A percentile compares a stretch with the other conserved stretches of the same genome.
These are phyloP conservation scores for Xylaria sp. DNA, from an alignment of 2,329 filamentous ascomycete species.

Conservation along the genomic window DNA sequence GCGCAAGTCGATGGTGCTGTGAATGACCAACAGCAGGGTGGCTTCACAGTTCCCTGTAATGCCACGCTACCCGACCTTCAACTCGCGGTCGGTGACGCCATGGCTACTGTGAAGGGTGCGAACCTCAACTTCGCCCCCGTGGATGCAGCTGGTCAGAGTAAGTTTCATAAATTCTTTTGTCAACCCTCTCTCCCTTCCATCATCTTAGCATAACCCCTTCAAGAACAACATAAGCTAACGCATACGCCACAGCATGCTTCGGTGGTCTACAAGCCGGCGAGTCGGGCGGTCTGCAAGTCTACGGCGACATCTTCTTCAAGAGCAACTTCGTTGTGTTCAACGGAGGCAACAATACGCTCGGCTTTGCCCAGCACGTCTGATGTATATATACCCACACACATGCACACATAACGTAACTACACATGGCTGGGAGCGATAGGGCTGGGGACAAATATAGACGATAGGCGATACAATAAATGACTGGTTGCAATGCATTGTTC, in stretches of 20 bases:
- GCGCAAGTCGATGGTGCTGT: conserved; percentile 57
- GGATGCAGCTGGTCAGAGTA: conserved; percentile 58
- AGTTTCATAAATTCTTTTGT: conserved; percentile 46
- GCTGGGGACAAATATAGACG: neutral
- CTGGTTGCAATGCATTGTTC: neutral
- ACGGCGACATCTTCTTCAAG: conserved; percentile 71
- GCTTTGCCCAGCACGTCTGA: conserved; percentile 66
- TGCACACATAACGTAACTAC: neutral
- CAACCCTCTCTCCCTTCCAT: too few species aligned
- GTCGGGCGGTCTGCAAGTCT: conserved; percentile 67
- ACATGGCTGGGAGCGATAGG: neutral
- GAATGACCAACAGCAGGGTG: conserved; percentile 55
- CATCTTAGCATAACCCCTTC: neutral
- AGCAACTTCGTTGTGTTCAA: conserved; percentile 69
- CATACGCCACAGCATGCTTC: conserved; percentile 64
- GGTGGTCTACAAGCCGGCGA: conserved; percentile 72
- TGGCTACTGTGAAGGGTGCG: conserved; percentile 65
- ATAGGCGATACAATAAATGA: neutral
- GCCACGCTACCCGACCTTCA: conserved; percentile 59
- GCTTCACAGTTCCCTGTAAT: conserved; percentile 61
- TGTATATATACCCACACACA: conserved; percentile 7
- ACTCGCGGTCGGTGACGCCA: conserved; percentile 67
- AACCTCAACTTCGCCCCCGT: conserved; percentile 66
- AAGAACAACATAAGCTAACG: conserved; percentile 18
- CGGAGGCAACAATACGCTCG: conserved; percentile 64